Percentiles rank a stretch among this genome's conserved stretches.
phyloP scores from a whole-genome alignment of 169 alveolate species.

The Plasmodium gonderi region DNA sequence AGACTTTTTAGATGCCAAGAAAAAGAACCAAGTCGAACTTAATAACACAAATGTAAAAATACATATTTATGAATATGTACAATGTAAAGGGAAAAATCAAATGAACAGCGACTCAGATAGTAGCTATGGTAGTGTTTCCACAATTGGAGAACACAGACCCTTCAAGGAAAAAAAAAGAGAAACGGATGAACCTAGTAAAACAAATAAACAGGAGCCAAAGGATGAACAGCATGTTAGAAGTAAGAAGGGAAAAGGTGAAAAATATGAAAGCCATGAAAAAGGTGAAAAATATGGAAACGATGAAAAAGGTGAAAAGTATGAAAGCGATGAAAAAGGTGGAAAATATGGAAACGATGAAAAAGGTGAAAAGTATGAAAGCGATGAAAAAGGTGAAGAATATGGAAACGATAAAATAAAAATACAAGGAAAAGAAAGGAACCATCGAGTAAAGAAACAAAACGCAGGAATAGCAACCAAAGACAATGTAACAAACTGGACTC shows the following conservation, averaged over 20 bases:
- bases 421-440: background rate
- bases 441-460: background rate
- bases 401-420: no score
- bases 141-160: background rate
- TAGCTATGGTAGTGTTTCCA: background rate
- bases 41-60: constrained; percentile 29
- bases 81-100: background rate
- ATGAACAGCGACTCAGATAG: background rate
- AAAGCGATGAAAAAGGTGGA: background rate
- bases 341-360: background rate
- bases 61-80: constrained; percentile 24
- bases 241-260: background rate
- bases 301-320: background rate
- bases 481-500: background rate
- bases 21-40: background rate
- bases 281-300: background rate
- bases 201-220: background rate
- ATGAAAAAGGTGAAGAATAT: background rate
- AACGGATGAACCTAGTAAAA: background rate
- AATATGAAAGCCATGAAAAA: background rate
- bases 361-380: background rate
- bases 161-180: background rate
- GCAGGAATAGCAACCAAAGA: no score
- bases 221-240: background rate
- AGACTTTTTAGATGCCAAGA: constrained; percentile 17